Evolutionary conservation across 139 green algal species (phyloP), one percentile per base, ranked within the genome.

Genomic region (Pedinophyceae sp.): DNA sequence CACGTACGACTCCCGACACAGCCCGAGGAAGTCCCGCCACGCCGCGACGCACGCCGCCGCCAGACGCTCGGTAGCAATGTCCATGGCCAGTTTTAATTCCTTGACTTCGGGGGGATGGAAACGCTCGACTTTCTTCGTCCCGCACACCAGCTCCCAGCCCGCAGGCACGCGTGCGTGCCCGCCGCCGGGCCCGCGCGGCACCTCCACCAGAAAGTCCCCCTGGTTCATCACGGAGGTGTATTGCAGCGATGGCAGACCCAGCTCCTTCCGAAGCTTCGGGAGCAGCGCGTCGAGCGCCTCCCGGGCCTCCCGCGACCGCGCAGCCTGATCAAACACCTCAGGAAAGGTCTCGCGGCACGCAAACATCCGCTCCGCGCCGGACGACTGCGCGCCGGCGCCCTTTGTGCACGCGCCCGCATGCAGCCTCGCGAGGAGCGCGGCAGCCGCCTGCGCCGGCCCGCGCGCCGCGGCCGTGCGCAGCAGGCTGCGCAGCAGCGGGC

Each of bases 201-300:
- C 70, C 67, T 94, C 85, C 2, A 94, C 46, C 54, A 94, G 67
- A 50, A 60, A 81, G 27, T 73, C 62, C 3, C 72, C 71, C 60
- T 82, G 70, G 58, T 79, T 75, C 24, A 55, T 47, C 40, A 84
- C 27, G 22, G 56, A 62, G 3, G 57, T 40, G 46, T 76, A 83
- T 20, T 69, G 24, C 22, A 86, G 59, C 15, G 50, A 50, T 1
- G 50, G 59, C 27, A 69, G 25, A 7, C 46, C 50, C 60, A 79
- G 50, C 22, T 30, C 25, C 3, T 50, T 30, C 4, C 67, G 55
- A 20, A 84, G 54, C 1, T 50, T 26, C 1, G 68, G 61, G 51
- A 80, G 67, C 28, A 84, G 58, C 20, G 27, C 55, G 22, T 69
- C 29, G 50, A 88, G 54, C 1, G 38, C 27, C 2, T n/a, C 20